Percentiles rank a stretch among this genome's conserved stretches.
Evolutionary conservation across 2,329 filamentous ascomycete species (phyloP).

Genomic region (Hypoxylon sp.): DNA sequence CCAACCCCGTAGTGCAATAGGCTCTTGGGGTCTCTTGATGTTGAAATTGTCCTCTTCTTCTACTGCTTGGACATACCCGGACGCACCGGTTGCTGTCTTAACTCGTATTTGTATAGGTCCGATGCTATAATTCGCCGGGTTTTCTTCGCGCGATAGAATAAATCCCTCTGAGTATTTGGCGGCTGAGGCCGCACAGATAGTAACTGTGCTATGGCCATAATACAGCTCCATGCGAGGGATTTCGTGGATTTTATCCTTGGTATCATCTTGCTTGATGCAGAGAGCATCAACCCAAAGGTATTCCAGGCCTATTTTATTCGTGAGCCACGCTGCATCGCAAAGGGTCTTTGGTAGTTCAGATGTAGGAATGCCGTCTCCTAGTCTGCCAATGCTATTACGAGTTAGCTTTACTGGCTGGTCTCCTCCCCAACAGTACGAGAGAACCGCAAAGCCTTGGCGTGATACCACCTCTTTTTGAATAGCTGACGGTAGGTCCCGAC

Average conservation of each 20-base stretch:
- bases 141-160: slow-evolving; percentile 23
- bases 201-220: slow-evolving; percentile 37
- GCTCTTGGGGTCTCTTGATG: slow-evolving; percentile 24
- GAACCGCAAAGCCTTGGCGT: slow-evolving; percentile 23
- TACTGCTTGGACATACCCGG: slow-evolving; percentile 32
- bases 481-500: not conserved
- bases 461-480: slow-evolving; percentile 17
- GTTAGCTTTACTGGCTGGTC: slow-evolving; percentile 38
- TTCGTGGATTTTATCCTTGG: slow-evolving; percentile 25
- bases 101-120: slow-evolving; percentile 34
- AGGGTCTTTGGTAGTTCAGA: slow-evolving; percentile 35
- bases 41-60: slow-evolving; percentile 28
- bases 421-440: slow-evolving; percentile 37
- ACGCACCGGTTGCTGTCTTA: slow-evolving; percentile 16
- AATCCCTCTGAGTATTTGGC: slow-evolving; percentile 32
- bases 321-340: slow-evolving; percentile 38
- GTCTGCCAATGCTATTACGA: slow-evolving; percentile 3
- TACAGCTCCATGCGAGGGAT: slow-evolving; percentile 38
- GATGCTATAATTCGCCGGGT: slow-evolving; percentile 24
- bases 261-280: slow-evolving; percentile 36
- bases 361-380: slow-evolving; percentile 22
- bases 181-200: slow-evolving; percentile 37
- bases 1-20: slow-evolving; percentile 42
- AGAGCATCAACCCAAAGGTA: slow-evolving; percentile 38
- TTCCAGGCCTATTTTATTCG: slow-evolving; percentile 30